Evolutionary conservation across 129 eudicot species (phyloP), one percentile per base, ranked within the genome.

Genomic region (Cynara cardunculus): DNA sequence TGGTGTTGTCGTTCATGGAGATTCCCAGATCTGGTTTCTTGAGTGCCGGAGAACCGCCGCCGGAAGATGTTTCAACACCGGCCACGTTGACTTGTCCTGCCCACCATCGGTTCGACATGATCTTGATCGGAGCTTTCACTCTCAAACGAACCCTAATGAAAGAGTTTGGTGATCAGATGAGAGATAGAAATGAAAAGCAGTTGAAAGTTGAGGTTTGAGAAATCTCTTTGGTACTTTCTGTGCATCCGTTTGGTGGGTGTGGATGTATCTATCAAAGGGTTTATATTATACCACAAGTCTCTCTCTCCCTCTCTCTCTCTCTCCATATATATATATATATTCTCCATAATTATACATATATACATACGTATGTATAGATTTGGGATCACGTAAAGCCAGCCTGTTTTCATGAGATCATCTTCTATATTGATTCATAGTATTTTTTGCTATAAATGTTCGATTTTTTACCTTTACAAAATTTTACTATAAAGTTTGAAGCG

Each of bases 101-200:
- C 92, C 93, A 88, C 93, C 96, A 91, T 59, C 88, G 89, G 86
- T 91, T 91, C 16, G 96, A 81, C 96, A 91, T 91, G 82, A 37
- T 79, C 46, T 76, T 53, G 81, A 78, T 37, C 14, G 14, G 21
- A 56, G 69, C n/a, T 7, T 70, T 11, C 3, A 19, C 49, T 37
- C 0, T 32, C 16, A 14, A 71, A 19, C 10, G 25, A 21, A 66
- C 84, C 74, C 69, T 67, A 72, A 13, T 37, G 66, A 80, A 34
- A 59, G 34, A 16, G 11, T 46, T 67, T 22, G 13, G 62, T 32
- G 46, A 21, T 59, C 39, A 34, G 37, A n/a, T n/a, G n/a, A 34
- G 64, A 37, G 31, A 32, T 56, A n/a, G 72, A 41, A 66, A 78
- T 32, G 27, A 25, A 44, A 30, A 56, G n/a, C 25, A 44, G 74